These are phyloP conservation scores for Castanopsis chinensis DNA, from an alignment of 306 rosid species.

Conservation along the genomic window DNA sequence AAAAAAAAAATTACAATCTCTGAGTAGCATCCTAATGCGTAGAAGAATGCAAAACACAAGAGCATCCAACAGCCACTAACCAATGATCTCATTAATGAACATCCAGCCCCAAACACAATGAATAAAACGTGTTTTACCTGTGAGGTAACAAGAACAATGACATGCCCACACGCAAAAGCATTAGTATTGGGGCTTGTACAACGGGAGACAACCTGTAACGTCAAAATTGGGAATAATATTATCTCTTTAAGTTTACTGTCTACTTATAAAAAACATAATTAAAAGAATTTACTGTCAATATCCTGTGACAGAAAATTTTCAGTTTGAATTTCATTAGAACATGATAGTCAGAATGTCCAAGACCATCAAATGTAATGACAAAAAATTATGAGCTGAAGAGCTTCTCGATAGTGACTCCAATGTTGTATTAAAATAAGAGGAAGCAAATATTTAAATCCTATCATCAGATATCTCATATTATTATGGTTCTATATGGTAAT, in stretches of 20 bases:
- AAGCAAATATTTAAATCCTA: neutral
- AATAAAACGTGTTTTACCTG: constrained; percentile 53
- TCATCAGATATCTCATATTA: neutral
- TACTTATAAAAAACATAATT: neutral
- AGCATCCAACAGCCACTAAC: neutral
- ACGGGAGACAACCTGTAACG: constrained; percentile 59
- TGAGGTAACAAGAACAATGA: constrained; percentile 76
- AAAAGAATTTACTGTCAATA: neutral
- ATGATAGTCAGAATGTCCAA: neutral
- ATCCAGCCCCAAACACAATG: neutral
- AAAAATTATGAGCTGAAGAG: neutral
- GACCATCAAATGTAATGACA: neutral
- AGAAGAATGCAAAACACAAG: neutral
- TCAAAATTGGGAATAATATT: neutral
- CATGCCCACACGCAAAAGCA: constrained; percentile 66
- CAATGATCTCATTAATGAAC: neutral
- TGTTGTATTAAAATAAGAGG: neutral
- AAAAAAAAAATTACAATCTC: no score
- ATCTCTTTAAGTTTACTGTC: neutral
- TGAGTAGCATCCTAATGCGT: neutral
- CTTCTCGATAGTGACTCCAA: constrained; percentile 8
- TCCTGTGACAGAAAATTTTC: neutral
- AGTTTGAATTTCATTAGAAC: neutral
- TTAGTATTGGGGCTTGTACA: constrained; percentile 48
- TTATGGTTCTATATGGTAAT: neutral